Base-by-base conservation (phyloP, 1,139 yeast genomes). In the Kodamaea plutei region DNA sequence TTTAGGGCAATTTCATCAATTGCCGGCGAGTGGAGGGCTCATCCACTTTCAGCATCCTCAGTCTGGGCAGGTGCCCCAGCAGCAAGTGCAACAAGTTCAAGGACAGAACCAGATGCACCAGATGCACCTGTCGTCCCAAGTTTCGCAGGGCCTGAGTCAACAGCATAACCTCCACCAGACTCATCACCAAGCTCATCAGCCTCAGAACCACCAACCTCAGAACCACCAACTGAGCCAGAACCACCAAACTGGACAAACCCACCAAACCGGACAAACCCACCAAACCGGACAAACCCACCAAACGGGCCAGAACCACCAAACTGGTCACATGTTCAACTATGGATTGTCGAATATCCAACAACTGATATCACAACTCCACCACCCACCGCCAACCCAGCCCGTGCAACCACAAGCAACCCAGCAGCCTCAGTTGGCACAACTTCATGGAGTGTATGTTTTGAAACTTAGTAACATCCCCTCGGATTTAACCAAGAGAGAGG, bases 401-500 rank as follows among this genome's bases (percentile, higher is more conserved):
- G 10, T 15, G 8, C 36, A 33, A 23, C 27, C 8, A 9, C 24
- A 28, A 15, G 11, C 10, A 2, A 21, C 15, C n/a, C 26, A 23
- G 23, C 33, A 32, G 14, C 23, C 12, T 6, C 29, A 25, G 15
- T 31, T 23, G n/a, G 25, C 17, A 16, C 34, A 33, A 10, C 22
- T n/a, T 4, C 26, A 23, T 6, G 31, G 33, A 12, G 28, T 43
- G 20, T 29, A 34, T 14, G 43, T 51, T n/a, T 49, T 73, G 29
- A 69, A 62, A 35, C 54, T 81, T 25, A 65, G 64, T 37, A 81
- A 82, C 48, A 56, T 87, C 14, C 96, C 97, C 2, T 52, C 65
- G 7, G 95, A 88, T 52, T 61, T 88, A 26, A 59, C 89, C 3
- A 54, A 69, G 19, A 76, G 96, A 49, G 97, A 89, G 55, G 82